Percentiles rank a stretch among this genome's conserved stretches.
Conservation (phyloP, 2,329 filamentous ascomycete genomes). For the Metarhizium brunneum region DNA sequence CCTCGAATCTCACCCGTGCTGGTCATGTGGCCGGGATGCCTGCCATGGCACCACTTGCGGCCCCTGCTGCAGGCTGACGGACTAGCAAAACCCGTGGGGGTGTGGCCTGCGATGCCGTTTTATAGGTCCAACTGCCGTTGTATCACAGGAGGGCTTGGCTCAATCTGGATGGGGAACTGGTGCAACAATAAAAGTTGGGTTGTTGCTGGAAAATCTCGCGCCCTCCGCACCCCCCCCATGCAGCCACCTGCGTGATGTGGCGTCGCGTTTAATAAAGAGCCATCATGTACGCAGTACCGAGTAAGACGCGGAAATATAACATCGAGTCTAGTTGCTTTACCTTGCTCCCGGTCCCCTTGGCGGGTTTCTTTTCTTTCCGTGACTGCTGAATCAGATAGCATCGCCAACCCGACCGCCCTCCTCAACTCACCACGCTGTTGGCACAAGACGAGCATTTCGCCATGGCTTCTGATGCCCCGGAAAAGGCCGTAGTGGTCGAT, state of each 20-base stretch:
- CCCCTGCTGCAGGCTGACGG: not conserved
- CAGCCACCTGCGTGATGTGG: not conserved
- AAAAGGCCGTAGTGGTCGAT: not conserved
- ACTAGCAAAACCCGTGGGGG: not conserved
- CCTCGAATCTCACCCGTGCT: not conserved
- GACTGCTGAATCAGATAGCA: too few relatives aligned
- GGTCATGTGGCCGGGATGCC: not conserved
- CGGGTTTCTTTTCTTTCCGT: too few relatives aligned
- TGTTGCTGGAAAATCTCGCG: too few relatives aligned
- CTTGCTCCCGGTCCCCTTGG: too few relatives aligned
- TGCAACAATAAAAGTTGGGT: not conserved
- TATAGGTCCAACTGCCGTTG: not conserved
- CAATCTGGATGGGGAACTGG: not conserved
- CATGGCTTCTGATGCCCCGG: not conserved
- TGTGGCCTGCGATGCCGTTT: not conserved
- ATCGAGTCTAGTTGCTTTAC: too few relatives aligned
- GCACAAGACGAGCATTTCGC: not conserved
- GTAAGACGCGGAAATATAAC: too few relatives aligned
- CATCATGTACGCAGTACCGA: too few relatives aligned
- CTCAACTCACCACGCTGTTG: not conserved
- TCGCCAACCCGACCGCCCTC: too few relatives aligned
- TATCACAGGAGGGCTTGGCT: not conserved
- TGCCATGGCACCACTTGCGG: not conserved
- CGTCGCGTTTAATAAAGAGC: not conserved
- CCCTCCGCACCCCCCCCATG: not conserved